A percentile compares a stretch with the other conserved stretches of the same genome.
Evolutionary conservation across 106 monocot genomes (phyloP).

Genomic region (Allium sativum): DNA sequence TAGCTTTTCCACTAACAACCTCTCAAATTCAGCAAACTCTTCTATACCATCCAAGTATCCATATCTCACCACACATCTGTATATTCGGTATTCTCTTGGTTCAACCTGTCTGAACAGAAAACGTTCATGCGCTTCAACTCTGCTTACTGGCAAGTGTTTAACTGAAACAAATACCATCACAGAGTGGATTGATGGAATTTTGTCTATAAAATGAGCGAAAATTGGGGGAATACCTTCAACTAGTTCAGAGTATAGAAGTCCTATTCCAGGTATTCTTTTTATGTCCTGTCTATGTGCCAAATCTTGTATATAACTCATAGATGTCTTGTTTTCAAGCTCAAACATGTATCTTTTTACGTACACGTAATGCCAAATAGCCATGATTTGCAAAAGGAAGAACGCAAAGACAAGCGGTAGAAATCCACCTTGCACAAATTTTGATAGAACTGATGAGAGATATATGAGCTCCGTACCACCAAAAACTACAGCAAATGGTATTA

Average conservation of each 20-base stretch:
- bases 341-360: conserved; percentile 37
- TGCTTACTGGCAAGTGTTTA: conserved; percentile 42
- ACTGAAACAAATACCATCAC: conserved; percentile 47
- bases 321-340: conserved; percentile 45
- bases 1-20: conserved; percentile 22
- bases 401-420: conserved; percentile 15
- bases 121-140: conserved; percentile 28
- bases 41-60: conserved; percentile 25
- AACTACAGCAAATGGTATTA: conserved; percentile 12
- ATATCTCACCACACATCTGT: conserved; percentile 27
- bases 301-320: conserved; percentile 26
- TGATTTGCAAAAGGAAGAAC: conserved; percentile 28
- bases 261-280: conserved; percentile 41
- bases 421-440: conserved; percentile 27
- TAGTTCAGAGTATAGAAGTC: conserved; percentile 53
- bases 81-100: conserved; percentile 22
- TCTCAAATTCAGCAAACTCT: conserved; percentile 25
- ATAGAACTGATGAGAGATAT: conserved; percentile 30
- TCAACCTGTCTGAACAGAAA: conserved; percentile 40
- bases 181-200: conserved; percentile 43
- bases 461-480: conserved; percentile 14
- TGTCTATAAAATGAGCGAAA: conserved; percentile 36
- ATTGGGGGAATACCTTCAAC: conserved; percentile 52
- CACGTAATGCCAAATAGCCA: conserved; percentile 55
- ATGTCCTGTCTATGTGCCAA: conserved; percentile 17